Percentiles rank a stretch among this genome's conserved stretches.
phyloP scores from a whole-genome alignment of 192 early-diverging fungal species.

The Entomortierella chlamydospora region DNA sequence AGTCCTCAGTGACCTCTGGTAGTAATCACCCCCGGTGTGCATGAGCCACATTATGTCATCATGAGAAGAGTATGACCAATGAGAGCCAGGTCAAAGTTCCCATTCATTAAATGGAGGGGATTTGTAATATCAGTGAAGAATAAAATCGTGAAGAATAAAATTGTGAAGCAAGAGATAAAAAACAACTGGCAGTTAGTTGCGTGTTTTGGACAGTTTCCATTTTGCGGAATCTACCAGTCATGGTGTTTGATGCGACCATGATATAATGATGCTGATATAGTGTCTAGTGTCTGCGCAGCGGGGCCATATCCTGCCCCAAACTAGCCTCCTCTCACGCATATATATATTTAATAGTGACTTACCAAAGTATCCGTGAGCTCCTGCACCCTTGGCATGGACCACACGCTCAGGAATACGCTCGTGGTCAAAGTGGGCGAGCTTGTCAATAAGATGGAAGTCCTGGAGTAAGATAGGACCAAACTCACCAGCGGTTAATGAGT shows the following conservation, averaged over 20 bases:
- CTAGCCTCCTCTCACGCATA: too few species aligned
- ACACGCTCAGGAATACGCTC: constrained; percentile 85
- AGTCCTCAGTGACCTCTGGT: constrained; percentile 76
- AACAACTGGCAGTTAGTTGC: too few species aligned
- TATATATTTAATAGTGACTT: too few species aligned
- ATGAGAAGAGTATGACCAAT: not conserved
- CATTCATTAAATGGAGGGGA: too few species aligned
- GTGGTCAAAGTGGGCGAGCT: constrained; percentile 82
- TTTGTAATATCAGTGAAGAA: too few species aligned
- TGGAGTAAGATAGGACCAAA: constrained; percentile 75
- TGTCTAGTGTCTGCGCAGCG: not conserved
- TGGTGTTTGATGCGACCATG: not conserved
- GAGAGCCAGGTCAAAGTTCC: not conserved
- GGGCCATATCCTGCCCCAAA: too few species aligned
- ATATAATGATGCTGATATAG: not conserved
- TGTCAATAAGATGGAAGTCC: constrained; percentile 84
- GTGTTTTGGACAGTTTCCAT: too few species aligned
- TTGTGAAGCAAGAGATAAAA: constrained; percentile 4
- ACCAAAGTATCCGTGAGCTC: constrained; percentile 82
- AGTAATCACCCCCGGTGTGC: not conserved
- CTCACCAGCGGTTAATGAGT: constrained; percentile 74
- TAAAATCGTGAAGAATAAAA: not conserved
- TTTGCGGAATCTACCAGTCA: not conserved
- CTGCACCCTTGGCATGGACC: constrained; percentile 83
- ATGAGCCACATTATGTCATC: not conserved